Conservation (phyloP, 352 stramenopile species). For the Thalassiosira exigua region DNA sequence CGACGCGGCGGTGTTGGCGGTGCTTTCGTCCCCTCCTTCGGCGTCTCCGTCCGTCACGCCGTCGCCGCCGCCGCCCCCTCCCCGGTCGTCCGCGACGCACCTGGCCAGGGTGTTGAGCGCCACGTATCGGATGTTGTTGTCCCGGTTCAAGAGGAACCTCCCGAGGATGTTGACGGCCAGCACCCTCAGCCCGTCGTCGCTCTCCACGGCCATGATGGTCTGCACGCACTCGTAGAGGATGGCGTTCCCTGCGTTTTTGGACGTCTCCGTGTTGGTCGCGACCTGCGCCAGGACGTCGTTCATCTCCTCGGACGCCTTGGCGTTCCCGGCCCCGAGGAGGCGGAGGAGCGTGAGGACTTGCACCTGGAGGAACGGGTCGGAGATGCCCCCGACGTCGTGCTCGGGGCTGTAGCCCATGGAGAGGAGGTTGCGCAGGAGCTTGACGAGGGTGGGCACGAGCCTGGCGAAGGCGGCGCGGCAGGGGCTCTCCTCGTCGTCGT, state of each 20-base stretch:
- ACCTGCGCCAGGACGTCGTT: conserved; percentile 99
- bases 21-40: not conserved
- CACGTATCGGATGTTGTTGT: conserved; percentile 99
- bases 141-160: conserved; percentile 97
- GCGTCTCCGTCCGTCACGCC: conserved; percentile 13
- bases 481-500: conserved; percentile 59
- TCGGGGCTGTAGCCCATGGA: conserved; percentile 97
- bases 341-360: conserved; percentile 91
- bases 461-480: conserved; percentile 77
- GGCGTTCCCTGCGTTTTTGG: conserved; percentile 99
- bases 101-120: conserved; percentile 94
- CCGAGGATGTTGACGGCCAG: conserved; percentile 99
- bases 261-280: conserved; percentile 99
- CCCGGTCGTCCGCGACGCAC: conserved; percentile 70
- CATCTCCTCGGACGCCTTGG: conserved; percentile 91
- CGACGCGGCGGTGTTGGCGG: conserved; percentile 80
- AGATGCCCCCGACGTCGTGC: conserved; percentile 98
- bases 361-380: conserved; percentile 97
- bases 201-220: conserved; percentile 98
- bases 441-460: conserved; percentile 88
- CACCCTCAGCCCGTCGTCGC: conserved; percentile 94
- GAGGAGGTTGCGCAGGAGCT: conserved; percentile 95
- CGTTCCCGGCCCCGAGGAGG: conserved; percentile 94
- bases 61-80: conserved; percentile 46
- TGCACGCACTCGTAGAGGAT: conserved; percentile 99